Percentiles rank a stretch among this genome's conserved stretches.
phyloP scores from a whole-genome alignment of 441 rosid species.

The Pelargonium exstipulatum region DNA sequence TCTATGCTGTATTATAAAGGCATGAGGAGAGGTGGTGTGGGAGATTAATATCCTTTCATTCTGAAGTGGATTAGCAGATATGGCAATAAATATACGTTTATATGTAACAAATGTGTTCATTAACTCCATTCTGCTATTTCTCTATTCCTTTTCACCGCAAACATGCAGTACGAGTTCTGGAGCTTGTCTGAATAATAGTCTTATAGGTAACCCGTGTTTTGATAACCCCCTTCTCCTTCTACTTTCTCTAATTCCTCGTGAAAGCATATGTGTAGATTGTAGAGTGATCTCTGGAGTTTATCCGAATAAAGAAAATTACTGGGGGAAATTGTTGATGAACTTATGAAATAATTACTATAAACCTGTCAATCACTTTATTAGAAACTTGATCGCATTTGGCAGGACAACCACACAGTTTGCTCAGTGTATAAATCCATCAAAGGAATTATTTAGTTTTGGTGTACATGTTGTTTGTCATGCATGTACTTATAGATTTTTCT shows the following conservation, averaged over 20 bases:
- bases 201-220: not conserved
- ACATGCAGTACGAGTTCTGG: too few relatives aligned
- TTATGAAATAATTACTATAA: not conserved
- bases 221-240: not conserved
- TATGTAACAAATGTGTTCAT: too few relatives aligned
- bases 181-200: not conserved
- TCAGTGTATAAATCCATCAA: not conserved
- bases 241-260: not conserved
- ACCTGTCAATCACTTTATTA: not conserved
- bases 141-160: too few relatives aligned
- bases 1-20: not conserved
- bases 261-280: not conserved
- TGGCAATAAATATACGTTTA: not conserved
- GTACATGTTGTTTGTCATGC: not conserved
- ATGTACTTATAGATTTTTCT: not conserved
- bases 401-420: not conserved
- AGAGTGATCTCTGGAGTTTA: not conserved
- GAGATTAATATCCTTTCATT: not conserved
- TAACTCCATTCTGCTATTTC: too few relatives aligned
- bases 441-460: not conserved
- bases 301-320: not conserved
- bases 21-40: not conserved
- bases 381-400: too few relatives aligned
- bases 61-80: not conserved
- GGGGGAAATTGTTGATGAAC: not conserved